A percentile compares a stretch with the other conserved stretches of the same genome.
Conservation (phyloP, 306 rosid species). For the Vigna angularis region DNA sequence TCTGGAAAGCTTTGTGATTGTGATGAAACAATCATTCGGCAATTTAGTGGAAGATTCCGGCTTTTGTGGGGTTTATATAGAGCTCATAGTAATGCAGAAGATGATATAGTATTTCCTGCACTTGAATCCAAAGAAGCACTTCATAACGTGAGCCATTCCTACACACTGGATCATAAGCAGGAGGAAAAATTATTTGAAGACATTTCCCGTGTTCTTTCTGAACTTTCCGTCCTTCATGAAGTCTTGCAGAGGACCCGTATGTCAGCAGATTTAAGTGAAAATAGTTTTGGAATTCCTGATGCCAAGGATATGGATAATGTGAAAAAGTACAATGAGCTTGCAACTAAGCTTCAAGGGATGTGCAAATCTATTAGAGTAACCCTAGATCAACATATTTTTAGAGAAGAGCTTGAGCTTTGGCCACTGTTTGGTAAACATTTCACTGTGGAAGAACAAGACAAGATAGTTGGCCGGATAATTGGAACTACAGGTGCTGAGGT, state of each 20-base stretch:
- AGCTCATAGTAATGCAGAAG: conserved; percentile 99
- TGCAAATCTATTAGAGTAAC: conserved; percentile 93
- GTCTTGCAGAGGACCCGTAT: conserved; percentile 53
- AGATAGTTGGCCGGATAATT: conserved; percentile 93
- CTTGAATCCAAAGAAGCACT: conserved; percentile 97
- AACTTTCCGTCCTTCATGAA: conserved; percentile 88
- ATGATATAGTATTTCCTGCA: conserved; percentile 97
- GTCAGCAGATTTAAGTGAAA: conserved; percentile 56
- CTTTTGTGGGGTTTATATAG: conserved; percentile 98
- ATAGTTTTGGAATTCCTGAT: conserved; percentile 48
- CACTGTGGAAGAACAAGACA: conserved; percentile 97
- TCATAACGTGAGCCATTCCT: conserved; percentile 98
- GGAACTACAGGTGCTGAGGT: conserved; percentile 99
- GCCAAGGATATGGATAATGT: conserved; percentile 50
- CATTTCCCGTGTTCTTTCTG: conserved; percentile 81
- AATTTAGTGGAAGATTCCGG: conserved; percentile 93
- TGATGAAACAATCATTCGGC: conserved; percentile 76
- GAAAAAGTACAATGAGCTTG: conserved; percentile 82
- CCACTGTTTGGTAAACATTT: conserved; percentile 94
- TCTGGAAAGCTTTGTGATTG: conserved; percentile 94
- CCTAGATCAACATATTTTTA: conserved; percentile 92
- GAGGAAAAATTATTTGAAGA: conserved; percentile 94
- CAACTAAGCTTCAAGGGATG: conserved; percentile 99
- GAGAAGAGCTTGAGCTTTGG: conserved; percentile 99
- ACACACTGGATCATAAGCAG: conserved; percentile 93